phyloP scores from a whole-genome alignment of 169 alveolate genomes.

The Perkinsus olseni region DNA sequence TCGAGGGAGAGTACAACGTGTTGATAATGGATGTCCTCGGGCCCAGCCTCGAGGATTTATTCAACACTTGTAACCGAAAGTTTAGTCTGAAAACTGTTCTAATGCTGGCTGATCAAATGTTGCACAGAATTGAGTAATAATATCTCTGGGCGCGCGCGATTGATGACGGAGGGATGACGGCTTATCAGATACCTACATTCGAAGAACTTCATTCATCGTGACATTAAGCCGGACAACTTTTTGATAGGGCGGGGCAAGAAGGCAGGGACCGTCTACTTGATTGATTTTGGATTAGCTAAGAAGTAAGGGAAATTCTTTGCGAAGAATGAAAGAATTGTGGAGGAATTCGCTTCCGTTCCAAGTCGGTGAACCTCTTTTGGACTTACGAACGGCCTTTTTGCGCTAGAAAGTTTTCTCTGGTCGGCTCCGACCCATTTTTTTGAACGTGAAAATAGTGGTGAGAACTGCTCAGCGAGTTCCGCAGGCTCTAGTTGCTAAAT shows the following conservation, averaged over 20 bases:
- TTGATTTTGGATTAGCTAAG: conserved; percentile 93
- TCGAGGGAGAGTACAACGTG: conserved; percentile 90
- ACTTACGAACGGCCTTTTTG: too few species aligned
- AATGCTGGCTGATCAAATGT: conserved; percentile 90
- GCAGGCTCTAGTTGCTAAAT: too few species aligned
- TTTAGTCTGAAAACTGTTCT: conserved; percentile 82
- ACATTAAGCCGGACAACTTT: conserved; percentile 87
- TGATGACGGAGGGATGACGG: not conserved
- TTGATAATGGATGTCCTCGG: conserved; percentile 84
- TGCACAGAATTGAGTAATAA: conserved; percentile 3
- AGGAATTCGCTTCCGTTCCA: not conserved
- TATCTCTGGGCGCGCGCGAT: not conserved
- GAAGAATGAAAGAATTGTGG: not conserved
- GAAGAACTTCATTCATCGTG: conserved; percentile 77
- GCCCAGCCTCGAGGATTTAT: conserved; percentile 86
- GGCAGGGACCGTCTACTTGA: conserved; percentile 72
- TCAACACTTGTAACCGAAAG: conserved; percentile 80
- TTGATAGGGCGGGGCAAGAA: conserved; percentile 79
- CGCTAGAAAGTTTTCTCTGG: too few species aligned
- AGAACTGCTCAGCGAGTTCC: too few species aligned
- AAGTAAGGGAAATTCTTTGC: conserved; percentile 43
- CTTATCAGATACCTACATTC: conserved; percentile 69
- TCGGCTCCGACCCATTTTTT: too few species aligned
- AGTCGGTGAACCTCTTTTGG: too few species aligned
- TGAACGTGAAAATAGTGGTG: too few species aligned